phyloP scores from a whole-genome alignment of 768 basidiomycete species.

The Naganishia randhawae region DNA sequence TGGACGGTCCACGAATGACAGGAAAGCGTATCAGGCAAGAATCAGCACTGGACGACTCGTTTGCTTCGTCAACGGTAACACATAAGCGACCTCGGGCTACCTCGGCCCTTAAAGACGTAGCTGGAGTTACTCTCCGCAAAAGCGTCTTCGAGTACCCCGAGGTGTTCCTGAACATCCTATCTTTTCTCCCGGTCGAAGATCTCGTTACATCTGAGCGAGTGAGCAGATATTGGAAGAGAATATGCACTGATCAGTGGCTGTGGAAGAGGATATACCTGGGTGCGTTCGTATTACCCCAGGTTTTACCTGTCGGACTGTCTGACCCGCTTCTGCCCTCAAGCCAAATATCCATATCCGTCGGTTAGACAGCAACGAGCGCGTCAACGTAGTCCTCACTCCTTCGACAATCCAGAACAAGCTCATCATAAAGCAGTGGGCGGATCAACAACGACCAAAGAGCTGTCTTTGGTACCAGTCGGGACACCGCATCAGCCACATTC shows the following conservation, averaged over 20 bases:
- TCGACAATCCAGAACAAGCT: not conserved
- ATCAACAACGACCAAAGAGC: not conserved
- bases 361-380: slow-evolving; percentile 1
- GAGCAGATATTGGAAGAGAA: slow-evolving; percentile 40
- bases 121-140: not conserved
- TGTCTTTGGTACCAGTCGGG: not conserved
- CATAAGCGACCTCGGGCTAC: not conserved
- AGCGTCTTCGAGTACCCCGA: slow-evolving; percentile 44
- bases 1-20: not conserved
- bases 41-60: not conserved
- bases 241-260: slow-evolving; percentile 47
- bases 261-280: slow-evolving; percentile 49
- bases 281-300: slow-evolving; percentile 25
- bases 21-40: not conserved
- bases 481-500: not conserved
- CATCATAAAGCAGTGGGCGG: not conserved
- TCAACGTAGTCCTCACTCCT: not conserved
- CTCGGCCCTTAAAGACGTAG: not conserved
- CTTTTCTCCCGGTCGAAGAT: slow-evolving; percentile 39
- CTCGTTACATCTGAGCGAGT: slow-evolving; percentile 43
- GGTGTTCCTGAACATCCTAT: slow-evolving; percentile 46
- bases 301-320: not conserved
- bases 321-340: not conserved
- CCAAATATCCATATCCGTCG: slow-evolving; percentile 14
- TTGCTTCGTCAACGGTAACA: not conserved